Evolutionary conservation across 306 rosid genomes (phyloP), one percentile per base, ranked within the genome.

Genomic region (Vigna unguiculata): DNA sequence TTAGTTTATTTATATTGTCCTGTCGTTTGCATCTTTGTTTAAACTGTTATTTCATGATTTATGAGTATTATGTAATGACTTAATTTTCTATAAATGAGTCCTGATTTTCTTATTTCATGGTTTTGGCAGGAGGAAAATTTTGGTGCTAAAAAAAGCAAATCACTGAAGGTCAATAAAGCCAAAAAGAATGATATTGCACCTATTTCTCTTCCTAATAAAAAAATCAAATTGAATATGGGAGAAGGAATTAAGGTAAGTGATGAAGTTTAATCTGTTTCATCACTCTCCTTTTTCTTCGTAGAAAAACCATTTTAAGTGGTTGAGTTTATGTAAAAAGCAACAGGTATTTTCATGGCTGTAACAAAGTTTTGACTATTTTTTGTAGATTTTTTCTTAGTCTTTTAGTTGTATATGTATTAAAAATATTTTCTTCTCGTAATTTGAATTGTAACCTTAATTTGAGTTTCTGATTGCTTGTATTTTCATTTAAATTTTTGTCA

Each of bases 201-300:
- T 46, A 58, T 81, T 51, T 86, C 81, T 82, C 66, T 90, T 46
- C 82, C 82, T 51, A 92, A 82, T 86, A 92, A 92, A 84, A 90
- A 90, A 88, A 68, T 95, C 32, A 95, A 92, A 85, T 84, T 92
- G 79, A 85, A 85, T 85, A 83, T 93, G 34, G 98, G 96, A 79
- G 96, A 95, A 74, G 87, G 81, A 74, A 89, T 86, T 70, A 92
- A 90, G 96, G 98, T 83, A 88, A 85, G 81, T 60, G 51, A 71
- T 64, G 83, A 53, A 75, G 14, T 78, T 55, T 77, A 30, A 22
- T 73, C 55, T 43, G 30, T 77, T 76, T 28, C 19, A 10, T 73
- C 38, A 4, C 75, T 48, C 14, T 76, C 15, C 70, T 55, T 55
- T 63, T 17, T 63, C 43, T 36, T 46, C 16, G 14, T 20, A 20